Evolutionary conservation across 2,329 filamentous ascomycete species (phyloP).

Genomic region (Ophiostoma sp.): DNA sequence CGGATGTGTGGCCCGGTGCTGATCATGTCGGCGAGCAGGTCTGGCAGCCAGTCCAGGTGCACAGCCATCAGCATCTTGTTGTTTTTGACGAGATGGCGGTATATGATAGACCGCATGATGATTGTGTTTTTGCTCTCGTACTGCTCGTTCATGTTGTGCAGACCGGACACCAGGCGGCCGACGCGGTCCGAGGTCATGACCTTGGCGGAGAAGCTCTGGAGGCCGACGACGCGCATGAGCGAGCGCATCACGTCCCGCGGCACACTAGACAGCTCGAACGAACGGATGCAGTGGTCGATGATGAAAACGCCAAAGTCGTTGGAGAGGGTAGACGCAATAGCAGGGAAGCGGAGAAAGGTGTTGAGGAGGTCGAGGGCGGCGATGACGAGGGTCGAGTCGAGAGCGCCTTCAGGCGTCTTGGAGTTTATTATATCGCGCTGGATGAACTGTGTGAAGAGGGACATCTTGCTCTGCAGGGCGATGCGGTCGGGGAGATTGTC

Average conservation of each 20-base stretch:
- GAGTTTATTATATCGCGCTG: constrained; percentile 66
- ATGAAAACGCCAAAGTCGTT: constrained; percentile 76
- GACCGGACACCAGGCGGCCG: constrained; percentile 61
- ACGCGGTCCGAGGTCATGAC: constrained; percentile 69
- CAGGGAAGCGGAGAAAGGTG: constrained; percentile 68
- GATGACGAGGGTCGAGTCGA: constrained; percentile 65
- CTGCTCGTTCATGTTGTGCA: constrained; percentile 68
- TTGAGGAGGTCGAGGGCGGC: constrained; percentile 73
- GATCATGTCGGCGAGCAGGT: constrained; percentile 76
- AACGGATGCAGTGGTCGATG: constrained; percentile 71
- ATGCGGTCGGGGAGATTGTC: constrained; percentile 73
- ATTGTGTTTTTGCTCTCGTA: constrained; percentile 72
- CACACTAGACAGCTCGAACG: constrained; percentile 60
- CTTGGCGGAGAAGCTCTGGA: constrained; percentile 70
- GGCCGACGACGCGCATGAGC: constrained; percentile 72
- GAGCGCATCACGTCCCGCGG: constrained; percentile 75
- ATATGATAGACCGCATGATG: constrained; percentile 70
- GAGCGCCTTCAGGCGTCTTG: constrained; percentile 49
- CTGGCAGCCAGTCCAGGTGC: constrained; percentile 72
- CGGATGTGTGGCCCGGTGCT: constrained; percentile 73
- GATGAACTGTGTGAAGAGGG: constrained; percentile 72
- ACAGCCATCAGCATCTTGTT: constrained; percentile 63
- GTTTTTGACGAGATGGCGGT: constrained; percentile 65
- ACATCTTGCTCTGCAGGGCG: constrained; percentile 69
- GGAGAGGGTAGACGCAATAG: constrained; percentile 64